These are phyloP conservation scores for Helianthus annuus DNA, from an alignment of 129 eudicot species.

Conservation along the genomic window HanXRQr2.0-SUNRISE NC_035435.2:93805772-93806271, in stretches of 20 bases:
- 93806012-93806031: slow-evolving; percentile 92
- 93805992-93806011: slow-evolving; percentile 93
- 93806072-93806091: slow-evolving; percentile 85
- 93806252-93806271: neutral
- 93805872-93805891: slow-evolving; percentile 65
- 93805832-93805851: slow-evolving; percentile 85
- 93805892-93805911: slow-evolving; percentile 2
- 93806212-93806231: slow-evolving; percentile 51
- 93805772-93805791: slow-evolving; percentile 88
- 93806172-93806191: slow-evolving; percentile 7
- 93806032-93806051: slow-evolving; percentile 88
- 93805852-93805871: slow-evolving; percentile 98
- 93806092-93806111: slow-evolving; percentile 83
- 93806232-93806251: neutral
- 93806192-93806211: slow-evolving; percentile 22
- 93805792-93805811: slow-evolving; percentile 95
- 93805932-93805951: slow-evolving; percentile 13
- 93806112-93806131: neutral
- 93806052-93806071: slow-evolving; percentile 98
- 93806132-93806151: no score
- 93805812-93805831: slow-evolving; percentile 96
- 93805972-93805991: slow-evolving; percentile 95
- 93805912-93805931: slow-evolving; percentile 5
- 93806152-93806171: neutral
- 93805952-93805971: slow-evolving; percentile 38